Conservation (phyloP, 1,284 basidiomycete species). For the Fomitopsis schrenkii region DNA sequence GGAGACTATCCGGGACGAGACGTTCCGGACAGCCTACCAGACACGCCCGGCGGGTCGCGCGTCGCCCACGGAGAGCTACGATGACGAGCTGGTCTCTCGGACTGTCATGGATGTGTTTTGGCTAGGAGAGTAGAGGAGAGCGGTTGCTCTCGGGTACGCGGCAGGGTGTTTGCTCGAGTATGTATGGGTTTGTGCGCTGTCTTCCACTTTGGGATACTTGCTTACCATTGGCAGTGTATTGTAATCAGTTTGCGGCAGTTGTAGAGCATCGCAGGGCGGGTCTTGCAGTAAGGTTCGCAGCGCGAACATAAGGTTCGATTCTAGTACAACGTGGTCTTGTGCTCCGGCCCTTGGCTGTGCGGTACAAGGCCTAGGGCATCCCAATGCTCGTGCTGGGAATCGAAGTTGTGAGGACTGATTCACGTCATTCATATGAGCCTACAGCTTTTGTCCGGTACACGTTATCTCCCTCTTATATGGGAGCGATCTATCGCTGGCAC, state of each 20-base stretch:
- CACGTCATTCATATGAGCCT: neutral
- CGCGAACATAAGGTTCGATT: neutral
- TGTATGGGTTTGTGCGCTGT: neutral
- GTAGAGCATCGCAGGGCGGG: neutral
- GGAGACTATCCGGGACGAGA: slow-evolving; percentile 19
- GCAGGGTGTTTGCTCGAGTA: neutral
- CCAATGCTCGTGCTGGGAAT: neutral
- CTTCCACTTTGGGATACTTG: neutral
- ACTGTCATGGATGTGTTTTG: slow-evolving; percentile 19
- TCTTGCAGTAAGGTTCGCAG: neutral
- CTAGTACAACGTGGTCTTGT: neutral
- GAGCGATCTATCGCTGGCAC: neutral
- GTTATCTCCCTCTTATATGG: neutral
- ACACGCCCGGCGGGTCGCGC: slow-evolving; percentile 12
- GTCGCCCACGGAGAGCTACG: slow-evolving; percentile 10
- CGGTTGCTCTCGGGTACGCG: neutral
- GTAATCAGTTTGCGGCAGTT: neutral
- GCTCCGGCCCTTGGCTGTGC: neutral
- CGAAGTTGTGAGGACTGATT: neutral
- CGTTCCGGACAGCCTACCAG: slow-evolving; percentile 14
- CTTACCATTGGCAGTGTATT: neutral
- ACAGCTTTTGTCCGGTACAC: neutral
- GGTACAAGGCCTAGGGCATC: neutral
- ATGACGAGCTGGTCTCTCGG: slow-evolving; percentile 19
- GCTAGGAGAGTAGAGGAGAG: neutral